A percentile compares a stretch with the other conserved stretches of the same genome.
Evolutionary conservation across 2,329 filamentous ascomycete genomes (phyloP).

Genomic region (Cercospora zeae-maydis): DNA sequence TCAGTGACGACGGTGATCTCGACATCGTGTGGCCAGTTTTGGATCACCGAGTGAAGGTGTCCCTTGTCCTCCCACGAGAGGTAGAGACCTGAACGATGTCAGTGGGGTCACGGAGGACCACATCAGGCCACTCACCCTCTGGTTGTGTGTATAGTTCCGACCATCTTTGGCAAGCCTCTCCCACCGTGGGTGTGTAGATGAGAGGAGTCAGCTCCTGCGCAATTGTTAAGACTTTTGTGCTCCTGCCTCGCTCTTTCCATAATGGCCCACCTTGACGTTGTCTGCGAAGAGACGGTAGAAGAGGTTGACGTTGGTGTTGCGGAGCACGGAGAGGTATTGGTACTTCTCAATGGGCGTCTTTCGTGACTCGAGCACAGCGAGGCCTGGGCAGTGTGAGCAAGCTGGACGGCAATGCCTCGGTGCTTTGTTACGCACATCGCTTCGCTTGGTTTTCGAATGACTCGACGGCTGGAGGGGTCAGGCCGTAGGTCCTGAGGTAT

Average conservation of each 20-base stretch:
- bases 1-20: slow-evolving; percentile 97
- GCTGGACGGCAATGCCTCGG: neutral
- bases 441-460: slow-evolving; percentile 49
- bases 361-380: slow-evolving; percentile 70
- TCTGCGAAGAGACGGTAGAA: slow-evolving; percentile 80
- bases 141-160: slow-evolving; percentile 93
- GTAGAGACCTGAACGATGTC: slow-evolving; percentile 61
- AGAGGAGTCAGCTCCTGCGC: slow-evolving; percentile 71
- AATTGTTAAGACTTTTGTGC: slow-evolving; percentile 5
- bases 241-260: neutral
- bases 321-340: slow-evolving; percentile 72
- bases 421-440: slow-evolving; percentile 42
- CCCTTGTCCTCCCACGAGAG: slow-evolving; percentile 93
- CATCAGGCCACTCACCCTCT: slow-evolving; percentile 58
- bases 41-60: slow-evolving; percentile 79
- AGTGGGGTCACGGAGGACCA: neutral
- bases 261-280: slow-evolving; percentile 55
- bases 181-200: slow-evolving; percentile 86
- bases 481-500: slow-evolving; percentile 51
- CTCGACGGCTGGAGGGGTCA: slow-evolving; percentile 51
- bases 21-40: slow-evolving; percentile 91
- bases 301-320: slow-evolving; percentile 71
- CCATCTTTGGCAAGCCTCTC: slow-evolving; percentile 94
- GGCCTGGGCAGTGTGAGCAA: slow-evolving; percentile 50
- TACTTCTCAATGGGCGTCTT: slow-evolving; percentile 75